A percentile compares a stretch with the other conserved stretches of the same genome.
Evolutionary conservation across 345 rosid species (phyloP).

Genomic region (Eucalyptus victrix): DNA sequence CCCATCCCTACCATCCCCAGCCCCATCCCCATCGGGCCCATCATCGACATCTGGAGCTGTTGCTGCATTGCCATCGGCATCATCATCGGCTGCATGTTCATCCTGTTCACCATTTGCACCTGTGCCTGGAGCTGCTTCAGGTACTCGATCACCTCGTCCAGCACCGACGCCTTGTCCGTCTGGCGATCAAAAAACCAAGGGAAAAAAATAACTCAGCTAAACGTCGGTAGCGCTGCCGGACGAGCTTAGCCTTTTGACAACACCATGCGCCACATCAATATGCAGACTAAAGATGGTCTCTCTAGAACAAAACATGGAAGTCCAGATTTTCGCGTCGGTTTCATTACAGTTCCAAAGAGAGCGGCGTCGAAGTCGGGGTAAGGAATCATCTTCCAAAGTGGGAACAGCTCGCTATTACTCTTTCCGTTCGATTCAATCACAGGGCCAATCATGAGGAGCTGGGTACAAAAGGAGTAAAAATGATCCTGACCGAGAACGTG

Average conservation of each 20-base stretch:
- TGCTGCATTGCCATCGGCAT: slow-evolving; percentile 79
- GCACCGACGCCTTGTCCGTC: slow-evolving; percentile 98
- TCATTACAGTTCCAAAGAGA: background rate
- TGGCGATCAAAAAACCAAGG: slow-evolving; percentile 1
- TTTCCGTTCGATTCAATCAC: background rate
- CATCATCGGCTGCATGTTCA: slow-evolving; percentile 70
- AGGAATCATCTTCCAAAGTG: background rate
- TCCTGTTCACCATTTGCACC: slow-evolving; percentile 69
- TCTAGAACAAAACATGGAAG: background rate
- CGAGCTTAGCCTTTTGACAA: background rate
- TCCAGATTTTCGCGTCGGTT: background rate
- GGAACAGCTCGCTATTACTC: background rate
- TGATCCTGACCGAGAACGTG: background rate
- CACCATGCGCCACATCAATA: background rate
- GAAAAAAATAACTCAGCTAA: background rate
- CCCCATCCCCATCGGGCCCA: slow-evolving; percentile 57
- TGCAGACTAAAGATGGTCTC: background rate
- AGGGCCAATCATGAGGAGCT: slow-evolving; percentile 21
- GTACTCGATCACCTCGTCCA: slow-evolving; percentile 95
- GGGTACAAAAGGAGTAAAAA: background rate
- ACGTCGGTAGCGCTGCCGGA: too few species aligned
- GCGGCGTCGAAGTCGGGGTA: background rate
- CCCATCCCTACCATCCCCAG: slow-evolving; percentile 44
- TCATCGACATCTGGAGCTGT: slow-evolving; percentile 76
- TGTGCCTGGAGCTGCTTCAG: slow-evolving; percentile 87